A percentile compares a stretch with the other conserved stretches of the same genome.
phyloP scores from a whole-genome alignment of 2,329 filamentous ascomycete genomes.

The Epichloe amarillans region DNA sequence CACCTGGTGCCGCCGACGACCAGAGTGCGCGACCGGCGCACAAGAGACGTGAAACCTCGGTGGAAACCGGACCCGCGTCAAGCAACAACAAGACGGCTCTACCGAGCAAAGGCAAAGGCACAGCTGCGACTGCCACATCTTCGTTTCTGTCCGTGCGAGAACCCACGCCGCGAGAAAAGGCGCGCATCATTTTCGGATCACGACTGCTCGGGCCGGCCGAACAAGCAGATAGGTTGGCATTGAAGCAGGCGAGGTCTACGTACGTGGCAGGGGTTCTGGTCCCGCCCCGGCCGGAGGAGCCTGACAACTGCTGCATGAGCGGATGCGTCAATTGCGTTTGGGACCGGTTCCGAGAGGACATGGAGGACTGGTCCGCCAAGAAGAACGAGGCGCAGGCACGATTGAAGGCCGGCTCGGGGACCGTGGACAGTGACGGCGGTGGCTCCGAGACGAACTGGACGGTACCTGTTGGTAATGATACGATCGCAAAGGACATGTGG shows the following conservation, averaged over 20 bases:
- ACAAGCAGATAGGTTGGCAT: conserved; percentile 45
- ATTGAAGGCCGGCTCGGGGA: conserved; percentile 28
- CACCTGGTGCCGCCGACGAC: conserved; percentile 25
- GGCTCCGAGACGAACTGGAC: conserved; percentile 59
- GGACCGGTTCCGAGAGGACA: conserved; percentile 80
- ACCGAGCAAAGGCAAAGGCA: neutral
- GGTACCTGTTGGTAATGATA: conserved; percentile 19
- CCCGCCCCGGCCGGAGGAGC: conserved; percentile 74
- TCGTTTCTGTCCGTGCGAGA: conserved; percentile 13
- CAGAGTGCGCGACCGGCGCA: conserved; percentile 8
- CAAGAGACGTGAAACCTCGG: conserved; percentile 4
- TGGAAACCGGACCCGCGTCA: neutral
- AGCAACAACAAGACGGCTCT: conserved; percentile 15
- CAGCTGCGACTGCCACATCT: conserved; percentile 5
- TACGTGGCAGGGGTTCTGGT: conserved; percentile 68
- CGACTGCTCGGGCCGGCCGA: conserved; percentile 62
- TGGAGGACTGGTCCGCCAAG: conserved; percentile 72
- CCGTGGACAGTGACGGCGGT: conserved; percentile 71
- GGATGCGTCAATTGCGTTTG: conserved; percentile 97
- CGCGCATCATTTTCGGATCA: conserved; percentile 69
- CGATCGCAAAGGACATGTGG: conserved; percentile 39
- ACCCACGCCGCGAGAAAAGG: conserved; percentile 36
- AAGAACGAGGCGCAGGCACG: conserved; percentile 48
- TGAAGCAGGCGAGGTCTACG: conserved; percentile 43
- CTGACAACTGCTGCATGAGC: conserved; percentile 98